Evolutionary conservation across 2,329 filamentous ascomycete species (phyloP), one percentile per base, ranked within the genome.

Genomic region (Periconia sp.): DNA sequence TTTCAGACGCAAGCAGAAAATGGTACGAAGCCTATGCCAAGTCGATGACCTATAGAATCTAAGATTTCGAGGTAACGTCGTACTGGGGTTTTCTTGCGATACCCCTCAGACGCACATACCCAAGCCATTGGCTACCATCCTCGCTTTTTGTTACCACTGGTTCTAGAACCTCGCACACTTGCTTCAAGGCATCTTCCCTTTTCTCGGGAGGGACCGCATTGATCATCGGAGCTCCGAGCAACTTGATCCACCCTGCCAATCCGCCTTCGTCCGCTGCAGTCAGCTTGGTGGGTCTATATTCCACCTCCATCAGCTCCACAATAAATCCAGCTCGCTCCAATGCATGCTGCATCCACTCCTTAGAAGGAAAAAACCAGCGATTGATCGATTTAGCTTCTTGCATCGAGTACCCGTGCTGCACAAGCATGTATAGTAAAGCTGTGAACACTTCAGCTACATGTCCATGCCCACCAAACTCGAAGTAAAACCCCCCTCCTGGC

Each of bases 161-260:
- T 63, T 56, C 66, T 65, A 65, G 10, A 11, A 56, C 51, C 64
- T 61, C 65, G 63, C 66, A 64, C 59, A 46, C 20, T 31, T 23
- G 37, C 10, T 37, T 37, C 33, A 37, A 5, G 13, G 33, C 33
- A 6, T 37, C 3, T 37, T 5, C 3, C 33, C 33, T 37, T 11
- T 37, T 5, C 15, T 5, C 33, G 3, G 33, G 6, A 37, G 33
- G 33, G 11, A 37, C 10, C 6, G 33, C 33, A 37, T 37, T 37
- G 10, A 37, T 37, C 33, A 37, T 37, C 5, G 33, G 33, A 37
- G 33, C 33, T 3, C 33, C 33, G 6, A 37, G 15, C 6, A 37
- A 11, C 13, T 37, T 5, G 33, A 37, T 37, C 33, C 33, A 37
- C 5, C 33, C 33, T 3, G 33, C 33, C 3, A 37, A 11, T 6